Base-by-base conservation (phyloP, 257 asterid species). In the Solanum tarapatanum region DNA sequence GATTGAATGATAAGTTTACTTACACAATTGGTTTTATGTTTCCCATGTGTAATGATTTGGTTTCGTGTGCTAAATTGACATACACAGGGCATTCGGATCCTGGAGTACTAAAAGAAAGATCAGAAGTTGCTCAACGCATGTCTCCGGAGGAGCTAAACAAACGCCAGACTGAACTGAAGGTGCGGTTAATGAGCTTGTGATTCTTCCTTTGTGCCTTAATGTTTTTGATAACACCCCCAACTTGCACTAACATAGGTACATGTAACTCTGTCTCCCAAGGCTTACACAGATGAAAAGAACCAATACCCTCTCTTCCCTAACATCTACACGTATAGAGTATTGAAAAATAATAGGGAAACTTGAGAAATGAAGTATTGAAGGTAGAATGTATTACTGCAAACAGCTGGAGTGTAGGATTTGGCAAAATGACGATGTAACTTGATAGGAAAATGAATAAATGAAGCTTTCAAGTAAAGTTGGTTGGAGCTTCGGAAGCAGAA, bases 61-160 rank as follows among this genome's bases (percentile, higher is more conserved):
- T 84, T 36, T 76, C 55, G 43, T 39, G 12, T 76, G 21, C 32
- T 19, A 36, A 80, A 85, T 86, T 84, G 89, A 77, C 30, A 79
- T 86, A 35, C 62, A 10, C 43, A 96, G 99, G 99, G 58, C 96
- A 95, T 82, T 96, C 98, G 26, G 99, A 96, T 91, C 98, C 98
- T 32, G 90, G 89, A 69, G 94, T 91, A 92, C 91, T 96, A 90
- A 94, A 94, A 89, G 96, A 95, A 92, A 89, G 91, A 41, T 90
- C 96, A 33, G 55, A 88, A 85, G 95, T 87, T 37, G 88, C 82
- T 89, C 93, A 95, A 87, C 93, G 87, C 69, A 88, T 88, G 60
- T 94, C 98, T 86, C 86, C 92, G 30, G 97, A 95, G 51, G 98
- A 96, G 90, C 88, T 96, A 73, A 91, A 91, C 87, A 89, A 88